phyloP scores from a whole-genome alignment of 23 red algal species.

The Gracilaria vermiculophylla region DNA sequence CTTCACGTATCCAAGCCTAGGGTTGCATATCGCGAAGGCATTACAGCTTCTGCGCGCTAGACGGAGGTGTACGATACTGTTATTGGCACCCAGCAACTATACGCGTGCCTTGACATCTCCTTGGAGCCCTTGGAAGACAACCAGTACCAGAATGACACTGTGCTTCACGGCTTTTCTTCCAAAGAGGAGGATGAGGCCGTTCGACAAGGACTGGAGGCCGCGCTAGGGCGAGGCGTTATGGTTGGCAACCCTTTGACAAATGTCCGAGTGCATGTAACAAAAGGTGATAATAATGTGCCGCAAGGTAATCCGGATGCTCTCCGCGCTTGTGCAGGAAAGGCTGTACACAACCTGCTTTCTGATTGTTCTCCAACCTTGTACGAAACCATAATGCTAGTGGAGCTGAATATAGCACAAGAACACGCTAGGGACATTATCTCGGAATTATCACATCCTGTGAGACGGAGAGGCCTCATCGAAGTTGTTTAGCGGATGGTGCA shows the following conservation, averaged over 20 bases:
- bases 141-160: constrained; percentile 26
- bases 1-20: constrained; percentile 54
- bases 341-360: too few species aligned
- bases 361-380: constrained; percentile 17
- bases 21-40: constrained; percentile 71
- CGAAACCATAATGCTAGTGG: constrained; percentile 68
- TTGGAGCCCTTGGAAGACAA: constrained; percentile 38
- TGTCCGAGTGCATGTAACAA: constrained; percentile 4
- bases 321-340: constrained; percentile 57
- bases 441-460: too few species aligned
- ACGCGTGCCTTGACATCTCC: constrained; percentile 36
- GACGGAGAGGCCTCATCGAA: too few species aligned
- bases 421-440: constrained; percentile 25
- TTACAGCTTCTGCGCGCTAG: constrained; percentile 16
- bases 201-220: too few species aligned
- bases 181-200: neutral
- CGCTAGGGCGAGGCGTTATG: constrained; percentile 59
- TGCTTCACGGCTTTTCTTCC: constrained; percentile 3
- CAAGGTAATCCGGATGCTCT: constrained; percentile 12
- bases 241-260: constrained; percentile 45
- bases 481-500: too few species aligned
- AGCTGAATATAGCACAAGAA: constrained; percentile 21
- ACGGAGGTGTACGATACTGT: constrained; percentile 34
- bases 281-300: neutral
- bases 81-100: constrained; percentile 47